Percentiles rank a stretch among this genome's conserved stretches.
Conservation (phyloP, 345 rosid genomes). For the Zanthoxylum bungeanum region DNA sequence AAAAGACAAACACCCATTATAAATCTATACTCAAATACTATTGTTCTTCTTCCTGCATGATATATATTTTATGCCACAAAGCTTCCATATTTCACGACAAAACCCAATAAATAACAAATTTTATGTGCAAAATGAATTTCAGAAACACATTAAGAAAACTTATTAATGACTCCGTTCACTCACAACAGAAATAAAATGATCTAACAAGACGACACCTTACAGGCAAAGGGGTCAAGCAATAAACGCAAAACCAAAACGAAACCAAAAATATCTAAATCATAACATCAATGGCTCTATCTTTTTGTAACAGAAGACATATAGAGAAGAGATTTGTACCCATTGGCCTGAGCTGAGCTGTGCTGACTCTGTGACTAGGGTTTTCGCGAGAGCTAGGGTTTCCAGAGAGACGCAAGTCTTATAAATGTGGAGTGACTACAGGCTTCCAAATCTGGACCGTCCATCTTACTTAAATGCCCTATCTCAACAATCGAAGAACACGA, state of each 20-base stretch:
- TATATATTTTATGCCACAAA: no score
- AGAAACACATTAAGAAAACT: not conserved
- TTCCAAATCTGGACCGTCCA: slow-evolving; percentile 18
- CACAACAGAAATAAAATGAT: not conserved
- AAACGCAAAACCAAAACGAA: not conserved
- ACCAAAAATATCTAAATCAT: not conserved
- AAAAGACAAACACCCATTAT: no score
- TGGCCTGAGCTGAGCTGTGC: slow-evolving; percentile 1
- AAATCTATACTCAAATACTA: no score
- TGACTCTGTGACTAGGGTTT: not conserved
- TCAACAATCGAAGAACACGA: no score
- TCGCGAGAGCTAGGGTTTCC: not conserved
- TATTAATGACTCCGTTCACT: not conserved
- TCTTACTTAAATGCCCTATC: no score
- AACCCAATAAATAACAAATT: not conserved
- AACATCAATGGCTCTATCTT: not conserved
- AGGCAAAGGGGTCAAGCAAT: not conserved
- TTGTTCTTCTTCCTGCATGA: no score
- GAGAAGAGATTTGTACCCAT: slow-evolving; percentile 10
- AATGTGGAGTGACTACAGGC: not conserved
- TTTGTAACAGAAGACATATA: not conserved
- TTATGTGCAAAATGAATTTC: not conserved
- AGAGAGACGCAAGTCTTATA: not conserved
- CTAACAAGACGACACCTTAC: not conserved
- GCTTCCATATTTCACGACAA: no score